Evolutionary conservation across 176 grass and related monocot genomes (phyloP).

Genomic region (Eragrostis nindensis): DNA sequence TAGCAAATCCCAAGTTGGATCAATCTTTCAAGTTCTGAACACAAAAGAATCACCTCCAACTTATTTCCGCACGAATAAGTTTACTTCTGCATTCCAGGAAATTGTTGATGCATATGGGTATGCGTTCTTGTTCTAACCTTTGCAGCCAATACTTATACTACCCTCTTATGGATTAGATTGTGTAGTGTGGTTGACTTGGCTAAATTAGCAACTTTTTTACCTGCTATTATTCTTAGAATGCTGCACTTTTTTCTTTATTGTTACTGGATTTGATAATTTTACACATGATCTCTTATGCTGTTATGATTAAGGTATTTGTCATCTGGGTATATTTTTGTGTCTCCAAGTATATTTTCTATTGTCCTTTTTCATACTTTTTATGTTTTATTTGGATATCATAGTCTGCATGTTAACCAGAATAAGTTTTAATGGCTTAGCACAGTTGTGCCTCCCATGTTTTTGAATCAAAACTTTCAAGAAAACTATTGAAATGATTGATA

Average conservation of each 20-base stretch:
- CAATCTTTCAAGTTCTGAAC: slow-evolving; percentile 91
- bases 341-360: neutral
- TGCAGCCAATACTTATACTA: neutral
- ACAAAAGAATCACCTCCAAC: slow-evolving; percentile 92
- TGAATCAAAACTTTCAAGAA: neutral
- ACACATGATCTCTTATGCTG: neutral
- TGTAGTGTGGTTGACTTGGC: neutral
- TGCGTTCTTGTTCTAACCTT: slow-evolving; percentile 26
- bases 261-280: neutral
- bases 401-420: neutral
- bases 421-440: neutral
- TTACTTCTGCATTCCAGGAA: slow-evolving; percentile 92
- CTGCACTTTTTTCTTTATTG: neutral
- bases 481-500: slow-evolving; percentile 19
- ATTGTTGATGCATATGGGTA: slow-evolving; percentile 99
- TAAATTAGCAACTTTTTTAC: slow-evolving; percentile 3
- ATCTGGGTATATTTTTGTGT: neutral
- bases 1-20: slow-evolving; percentile 96
- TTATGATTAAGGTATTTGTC: neutral
- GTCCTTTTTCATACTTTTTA: neutral
- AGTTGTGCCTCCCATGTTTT: slow-evolving; percentile 1
- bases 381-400: slow-evolving; percentile 1
- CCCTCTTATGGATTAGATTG: neutral
- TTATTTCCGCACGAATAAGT: slow-evolving; percentile 93
- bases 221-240: neutral